Conservation (phyloP, 2,329 filamentous ascomycete species). For the Ophiobolus disseminans region DNA sequence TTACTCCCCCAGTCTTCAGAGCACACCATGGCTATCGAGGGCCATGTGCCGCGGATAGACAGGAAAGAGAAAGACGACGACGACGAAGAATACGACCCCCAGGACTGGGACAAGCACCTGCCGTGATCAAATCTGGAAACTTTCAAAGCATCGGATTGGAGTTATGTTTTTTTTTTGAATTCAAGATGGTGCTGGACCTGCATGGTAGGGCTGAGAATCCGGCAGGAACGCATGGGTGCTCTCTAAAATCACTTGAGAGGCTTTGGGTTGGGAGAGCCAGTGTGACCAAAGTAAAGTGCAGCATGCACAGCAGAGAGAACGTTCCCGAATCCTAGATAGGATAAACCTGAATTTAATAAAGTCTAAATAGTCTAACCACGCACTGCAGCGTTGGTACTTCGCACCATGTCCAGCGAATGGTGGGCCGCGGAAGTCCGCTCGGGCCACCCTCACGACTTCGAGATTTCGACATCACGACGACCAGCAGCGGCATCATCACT, state of each 20-base stretch:
- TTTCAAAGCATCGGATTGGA: too few species aligned
- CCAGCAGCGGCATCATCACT: slow-evolving; percentile 25
- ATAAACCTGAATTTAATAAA: too few species aligned
- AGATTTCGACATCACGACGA: slow-evolving; percentile 8
- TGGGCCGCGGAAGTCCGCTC: slow-evolving; percentile 21
- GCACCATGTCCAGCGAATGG: slow-evolving; percentile 19
- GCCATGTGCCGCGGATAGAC: slow-evolving; percentile 42
- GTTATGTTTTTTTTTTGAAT: too few species aligned
- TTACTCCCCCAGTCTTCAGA: slow-evolving; percentile 25
- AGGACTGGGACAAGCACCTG: slow-evolving; percentile 47
- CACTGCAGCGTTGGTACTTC: not conserved
- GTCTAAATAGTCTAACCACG: not conserved
- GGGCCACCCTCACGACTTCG: slow-evolving; percentile 4
- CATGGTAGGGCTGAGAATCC: too few species aligned
- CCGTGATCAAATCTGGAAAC: slow-evolving; percentile 25
- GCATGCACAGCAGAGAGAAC: too few species aligned
- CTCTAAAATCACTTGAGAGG: too few species aligned
- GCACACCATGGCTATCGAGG: slow-evolving; percentile 48
- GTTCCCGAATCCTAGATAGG: too few species aligned
- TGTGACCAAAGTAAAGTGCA: too few species aligned
- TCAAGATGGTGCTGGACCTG: too few species aligned
- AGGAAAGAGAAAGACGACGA: slow-evolving; percentile 26
- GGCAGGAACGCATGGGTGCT: too few species aligned
- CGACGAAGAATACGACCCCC: slow-evolving; percentile 31
- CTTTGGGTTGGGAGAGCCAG: too few species aligned